Evolutionary conservation across 2,329 filamentous ascomycete species (phyloP).

Genomic region (Zymoseptoria tritici): DNA sequence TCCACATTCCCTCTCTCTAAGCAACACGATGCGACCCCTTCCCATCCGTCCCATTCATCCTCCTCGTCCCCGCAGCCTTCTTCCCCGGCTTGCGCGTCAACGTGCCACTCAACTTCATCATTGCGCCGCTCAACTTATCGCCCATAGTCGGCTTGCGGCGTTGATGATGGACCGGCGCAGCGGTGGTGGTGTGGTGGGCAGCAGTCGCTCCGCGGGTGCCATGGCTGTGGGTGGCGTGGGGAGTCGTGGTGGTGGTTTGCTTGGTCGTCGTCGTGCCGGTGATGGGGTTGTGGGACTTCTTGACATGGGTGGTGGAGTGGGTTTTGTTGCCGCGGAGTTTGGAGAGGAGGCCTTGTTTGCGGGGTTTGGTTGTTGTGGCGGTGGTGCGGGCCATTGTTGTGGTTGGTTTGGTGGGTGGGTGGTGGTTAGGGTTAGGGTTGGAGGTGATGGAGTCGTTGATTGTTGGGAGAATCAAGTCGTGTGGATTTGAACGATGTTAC

Average conservation of each 20-base stretch:
- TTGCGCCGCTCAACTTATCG: constrained; percentile 70
- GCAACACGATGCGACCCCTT: constrained; percentile 18
- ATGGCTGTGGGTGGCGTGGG: constrained; percentile 15
- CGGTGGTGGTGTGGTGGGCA: constrained; percentile 15
- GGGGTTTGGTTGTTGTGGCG: constrained; percentile 21
- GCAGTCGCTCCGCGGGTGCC: constrained; percentile 6
- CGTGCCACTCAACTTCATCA: constrained; percentile 65
- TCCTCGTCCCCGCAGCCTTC: constrained; percentile 45
- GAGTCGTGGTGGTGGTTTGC: constrained; percentile 27
- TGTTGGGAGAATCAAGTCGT: background rate
- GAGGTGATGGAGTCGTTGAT: background rate
- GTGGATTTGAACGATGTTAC: background rate
- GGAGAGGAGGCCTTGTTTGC: constrained; percentile 46
- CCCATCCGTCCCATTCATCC: constrained; percentile 31
- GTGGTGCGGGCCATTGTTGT: constrained; percentile 17
- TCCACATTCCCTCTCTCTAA: background rate
- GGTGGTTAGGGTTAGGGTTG: background rate
- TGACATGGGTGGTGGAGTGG: constrained; percentile 36
- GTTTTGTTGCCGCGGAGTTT: constrained; percentile 41
- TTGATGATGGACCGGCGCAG: constrained; percentile 52
- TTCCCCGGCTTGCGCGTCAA: constrained; percentile 61
- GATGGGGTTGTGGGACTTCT: constrained; percentile 36
- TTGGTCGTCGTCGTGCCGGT: constrained; percentile 34
- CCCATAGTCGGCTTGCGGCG: constrained; percentile 59
- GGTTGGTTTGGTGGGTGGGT: background rate